Conservation (phyloP, 73 alveolate species). For the Paramecium caudatum region DNA sequence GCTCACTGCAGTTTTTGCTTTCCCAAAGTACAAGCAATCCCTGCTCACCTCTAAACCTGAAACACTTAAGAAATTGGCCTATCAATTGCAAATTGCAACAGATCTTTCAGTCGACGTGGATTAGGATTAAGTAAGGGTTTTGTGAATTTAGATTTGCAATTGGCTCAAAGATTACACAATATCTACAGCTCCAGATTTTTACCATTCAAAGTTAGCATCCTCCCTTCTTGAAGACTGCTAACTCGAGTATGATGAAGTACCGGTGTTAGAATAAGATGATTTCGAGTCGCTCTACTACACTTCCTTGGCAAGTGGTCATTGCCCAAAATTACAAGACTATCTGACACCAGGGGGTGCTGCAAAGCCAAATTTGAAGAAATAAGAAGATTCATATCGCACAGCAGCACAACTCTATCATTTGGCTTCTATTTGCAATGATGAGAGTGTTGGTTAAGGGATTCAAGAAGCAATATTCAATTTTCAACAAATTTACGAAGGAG, state of each 20-base stretch:
- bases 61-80: constrained; percentile 10
- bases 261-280: constrained; percentile 15
- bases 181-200: background rate
- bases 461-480: constrained; percentile 12
- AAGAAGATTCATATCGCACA: constrained; percentile 10
- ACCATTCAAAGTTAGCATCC: constrained; percentile 1
- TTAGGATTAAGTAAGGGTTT: background rate
- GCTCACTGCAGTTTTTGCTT: constrained; percentile 30
- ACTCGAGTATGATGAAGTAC: background rate
- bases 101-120: constrained; percentile 28
- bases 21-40: constrained; percentile 20
- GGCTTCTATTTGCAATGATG: background rate
- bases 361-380: constrained; percentile 15
- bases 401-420: constrained; percentile 45
- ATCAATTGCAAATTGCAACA: background rate
- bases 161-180: constrained; percentile 14
- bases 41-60: background rate
- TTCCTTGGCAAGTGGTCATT: background rate
- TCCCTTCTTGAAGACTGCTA: constrained; percentile 1
- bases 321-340: constrained; percentile 5
- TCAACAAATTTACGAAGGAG: constrained; percentile 43
- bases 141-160: background rate
- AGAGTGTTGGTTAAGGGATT: background rate
- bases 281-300: constrained; percentile 15
- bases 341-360: constrained; percentile 46